Evolutionary conservation across 1,284 basidiomycete genomes (phyloP), one percentile per base, ranked within the genome.

Genomic region (Irpex rosettiformis): DNA sequence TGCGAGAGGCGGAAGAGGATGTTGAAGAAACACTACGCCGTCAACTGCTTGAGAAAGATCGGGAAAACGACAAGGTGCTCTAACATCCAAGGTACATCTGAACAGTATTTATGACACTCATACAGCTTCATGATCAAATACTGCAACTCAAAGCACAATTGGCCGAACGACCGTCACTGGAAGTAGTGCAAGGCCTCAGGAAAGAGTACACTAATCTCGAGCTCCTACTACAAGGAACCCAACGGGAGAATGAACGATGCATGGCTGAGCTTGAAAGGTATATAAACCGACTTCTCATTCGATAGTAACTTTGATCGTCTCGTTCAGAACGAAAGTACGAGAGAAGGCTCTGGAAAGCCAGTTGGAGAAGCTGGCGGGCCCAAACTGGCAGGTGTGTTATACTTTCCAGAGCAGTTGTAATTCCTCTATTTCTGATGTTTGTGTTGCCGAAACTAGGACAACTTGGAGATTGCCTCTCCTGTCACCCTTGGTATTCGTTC

Each of bases 191-290:
- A 61, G 79, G 77, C 40, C 71, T 91, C 29, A 76, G 86, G 69
- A 84, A 82, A 65, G 89, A 91, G 64, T 83, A 85, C 65, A 84
- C 82, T 65, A 87, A 86, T 59, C 74, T 90, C 0, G 89, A 90
- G 40, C 73, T 91, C 11, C 73, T 91, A 2, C 71, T 91, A 0
- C 81, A 88, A 61, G 89, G 89, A 0, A 90, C 88, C 0, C 88
- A 90, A 62, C 73, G 87, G 55, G 89, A 91, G 73, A 91, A 91
- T 62, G 88, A 90, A 65, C 76, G 86, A 48, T 87, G 84, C 61
- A 91, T 91, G 88, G 76, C 80, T 0, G 87, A 90, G 60, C 75
- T 90, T 2, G 88, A 90, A 60, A 77, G 85, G 87, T 86, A 53
- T 62, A 8, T 45, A 43, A 7, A 22, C 43, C 52, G 21, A n/a